Evolutionary conservation across 495 filamentous ascomycete species (phyloP).

Genomic region (Daldinia caldariorum): DNA sequence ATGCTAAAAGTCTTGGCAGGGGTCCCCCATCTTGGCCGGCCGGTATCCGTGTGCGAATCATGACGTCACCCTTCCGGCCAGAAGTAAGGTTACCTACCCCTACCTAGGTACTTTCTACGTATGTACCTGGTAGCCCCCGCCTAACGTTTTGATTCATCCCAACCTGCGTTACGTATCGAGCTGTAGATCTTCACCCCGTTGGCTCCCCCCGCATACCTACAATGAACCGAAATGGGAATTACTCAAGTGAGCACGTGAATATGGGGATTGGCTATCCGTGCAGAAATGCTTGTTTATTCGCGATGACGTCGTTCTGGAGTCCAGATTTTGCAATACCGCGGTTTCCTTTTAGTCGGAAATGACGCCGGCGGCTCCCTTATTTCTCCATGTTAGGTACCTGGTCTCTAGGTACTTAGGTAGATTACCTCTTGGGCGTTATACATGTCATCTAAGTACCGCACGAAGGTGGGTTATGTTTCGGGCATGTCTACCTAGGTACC

Average conservation of each 20-base stretch:
- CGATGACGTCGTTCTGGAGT: slow-evolving; percentile 41
- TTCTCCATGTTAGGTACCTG: not conserved
- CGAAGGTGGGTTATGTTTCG: slow-evolving; percentile 14
- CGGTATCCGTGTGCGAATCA: slow-evolving; percentile 25
- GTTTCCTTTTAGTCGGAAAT: slow-evolving; percentile 27
- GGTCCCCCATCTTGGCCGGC: slow-evolving; percentile 42
- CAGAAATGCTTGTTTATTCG: slow-evolving; percentile 38
- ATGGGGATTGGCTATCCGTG: slow-evolving; percentile 17
- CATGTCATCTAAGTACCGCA: slow-evolving; percentile 26
- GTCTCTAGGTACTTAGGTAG: too few relatives aligned
- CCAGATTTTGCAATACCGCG: slow-evolving; percentile 32
- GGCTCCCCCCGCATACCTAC: slow-evolving; percentile 23
- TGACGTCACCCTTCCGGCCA: slow-evolving; percentile 31
- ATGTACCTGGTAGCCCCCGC: too few relatives aligned
- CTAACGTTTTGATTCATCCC: not conserved
- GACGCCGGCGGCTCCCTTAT: slow-evolving; percentile 38
- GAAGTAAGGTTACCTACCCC: too few relatives aligned
- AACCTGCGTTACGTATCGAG: slow-evolving; percentile 29
- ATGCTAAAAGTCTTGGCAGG: slow-evolving; percentile 45
- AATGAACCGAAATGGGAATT: slow-evolving; percentile 32
- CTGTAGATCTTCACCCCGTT: slow-evolving; percentile 27
- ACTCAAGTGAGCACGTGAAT: slow-evolving; percentile 39
- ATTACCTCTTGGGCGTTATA: too few relatives aligned
- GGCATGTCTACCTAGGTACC: slow-evolving; percentile 3
- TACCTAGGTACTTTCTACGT: too few relatives aligned